These are phyloP conservation scores for Daedalea quercina DNA, from an alignment of 768 basidiomycete genomes.

Conservation along the genomic window DNA sequence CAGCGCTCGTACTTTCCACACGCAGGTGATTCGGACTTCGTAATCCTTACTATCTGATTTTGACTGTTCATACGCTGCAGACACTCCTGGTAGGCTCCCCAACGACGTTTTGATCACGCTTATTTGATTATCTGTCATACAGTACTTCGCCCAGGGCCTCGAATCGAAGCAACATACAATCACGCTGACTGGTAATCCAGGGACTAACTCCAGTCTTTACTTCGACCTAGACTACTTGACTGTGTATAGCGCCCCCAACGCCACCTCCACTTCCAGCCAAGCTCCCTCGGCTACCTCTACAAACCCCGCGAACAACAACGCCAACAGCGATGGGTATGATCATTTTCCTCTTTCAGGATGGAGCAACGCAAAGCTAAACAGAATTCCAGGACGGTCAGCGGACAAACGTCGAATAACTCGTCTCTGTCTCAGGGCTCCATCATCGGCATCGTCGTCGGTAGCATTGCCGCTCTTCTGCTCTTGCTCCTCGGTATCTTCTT, in stretches of 20 bases:
- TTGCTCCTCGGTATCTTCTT: conserved; percentile 6
- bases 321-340: background rate
- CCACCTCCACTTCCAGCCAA: background rate
- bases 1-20: conserved; percentile 26
- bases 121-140: background rate
- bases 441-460: conserved; percentile 9
- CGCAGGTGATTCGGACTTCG: conserved; percentile 19
- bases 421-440: conserved; percentile 8
- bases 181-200: background rate
- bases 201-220: background rate
- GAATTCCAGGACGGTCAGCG: background rate
- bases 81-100: conserved; percentile 1
- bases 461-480: conserved; percentile 3
- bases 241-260: background rate
- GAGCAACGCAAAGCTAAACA: background rate
- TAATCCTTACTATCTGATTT: background rate
- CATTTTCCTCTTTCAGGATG: background rate
- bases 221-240: conserved; percentile 1
- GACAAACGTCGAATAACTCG: background rate
- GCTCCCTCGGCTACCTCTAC: background rate
- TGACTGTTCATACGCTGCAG: background rate
- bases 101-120: background rate
- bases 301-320: background rate
- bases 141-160: conserved; percentile 3
- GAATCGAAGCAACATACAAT: conserved; percentile 1